These are phyloP conservation scores for Candida tammaniensis DNA, from an alignment of 805 yeast species.

Conservation along the genomic window DNA sequence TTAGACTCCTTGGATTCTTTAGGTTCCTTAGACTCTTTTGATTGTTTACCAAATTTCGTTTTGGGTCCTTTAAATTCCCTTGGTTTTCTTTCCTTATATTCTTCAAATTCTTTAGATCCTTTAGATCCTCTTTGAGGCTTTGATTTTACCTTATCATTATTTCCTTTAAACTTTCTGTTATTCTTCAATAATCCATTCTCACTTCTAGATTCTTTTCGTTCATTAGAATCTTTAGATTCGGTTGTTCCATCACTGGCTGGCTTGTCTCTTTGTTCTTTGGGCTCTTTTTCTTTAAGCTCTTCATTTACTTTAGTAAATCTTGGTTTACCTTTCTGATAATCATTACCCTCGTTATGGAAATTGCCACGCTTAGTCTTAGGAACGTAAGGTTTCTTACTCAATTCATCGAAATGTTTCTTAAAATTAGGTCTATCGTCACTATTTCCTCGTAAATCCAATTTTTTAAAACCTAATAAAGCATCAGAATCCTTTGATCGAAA, in stretches of 20 bases:
- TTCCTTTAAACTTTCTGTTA: background rate
- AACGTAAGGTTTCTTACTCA: slow-evolving; percentile 16
- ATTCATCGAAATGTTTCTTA: slow-evolving; percentile 28
- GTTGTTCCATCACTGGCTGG: background rate
- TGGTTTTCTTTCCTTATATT: too few species aligned
- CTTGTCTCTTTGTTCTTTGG: background rate
- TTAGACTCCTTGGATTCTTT: background rate
- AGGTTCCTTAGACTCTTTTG: background rate
- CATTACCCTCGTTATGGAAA: too few species aligned
- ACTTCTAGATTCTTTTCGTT: background rate
- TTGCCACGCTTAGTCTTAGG: slow-evolving; percentile 14
- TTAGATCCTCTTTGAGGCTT: background rate
- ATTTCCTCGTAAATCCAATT: slow-evolving; percentile 3
- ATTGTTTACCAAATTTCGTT: background rate
- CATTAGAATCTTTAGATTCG: background rate
- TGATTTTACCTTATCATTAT: background rate
- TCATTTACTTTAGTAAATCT: background rate
- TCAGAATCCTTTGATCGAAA: slow-evolving; percentile 3
- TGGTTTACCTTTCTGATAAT: too few species aligned
- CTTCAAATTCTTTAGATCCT: too few species aligned
- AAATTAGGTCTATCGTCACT: slow-evolving; percentile 27
- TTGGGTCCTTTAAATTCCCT: slow-evolving; percentile 1
- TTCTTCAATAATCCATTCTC: too few species aligned
- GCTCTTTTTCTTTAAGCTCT: background rate
- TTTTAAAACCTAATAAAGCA: slow-evolving; percentile 1